Conservation (phyloP, 2,329 filamentous ascomycete genomes). For the Cladorrhinum sp. region DNA sequence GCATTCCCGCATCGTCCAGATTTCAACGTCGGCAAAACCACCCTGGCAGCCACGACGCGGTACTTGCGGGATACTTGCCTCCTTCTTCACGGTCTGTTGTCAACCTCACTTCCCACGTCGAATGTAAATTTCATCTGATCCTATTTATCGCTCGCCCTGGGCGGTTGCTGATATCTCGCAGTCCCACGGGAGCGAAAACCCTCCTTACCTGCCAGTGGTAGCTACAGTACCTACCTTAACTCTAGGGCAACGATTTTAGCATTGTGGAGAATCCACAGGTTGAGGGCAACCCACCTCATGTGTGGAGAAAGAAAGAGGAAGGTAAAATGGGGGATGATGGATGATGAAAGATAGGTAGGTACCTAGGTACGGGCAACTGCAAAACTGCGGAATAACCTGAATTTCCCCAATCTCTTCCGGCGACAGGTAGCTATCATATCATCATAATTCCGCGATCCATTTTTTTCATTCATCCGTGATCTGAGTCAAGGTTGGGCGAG, state of each 20-base stretch:
- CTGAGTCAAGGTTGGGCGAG: background rate
- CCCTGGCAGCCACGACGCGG: slow-evolving; percentile 22
- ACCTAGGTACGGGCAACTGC: too few relatives aligned
- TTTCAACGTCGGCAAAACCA: slow-evolving; percentile 25
- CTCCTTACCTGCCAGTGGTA: too few relatives aligned
- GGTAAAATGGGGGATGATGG: background rate
- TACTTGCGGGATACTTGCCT: slow-evolving; percentile 23
- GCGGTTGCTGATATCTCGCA: background rate
- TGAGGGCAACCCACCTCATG: background rate
- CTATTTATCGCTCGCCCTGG: background rate
- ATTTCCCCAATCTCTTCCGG: too few relatives aligned
- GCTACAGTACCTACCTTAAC: too few relatives aligned
- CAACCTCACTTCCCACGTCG: slow-evolving; percentile 20
- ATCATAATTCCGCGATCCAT: background rate
- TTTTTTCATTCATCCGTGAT: background rate
- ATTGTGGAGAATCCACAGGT: background rate
- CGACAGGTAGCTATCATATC: background rate
- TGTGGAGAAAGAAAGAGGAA: background rate
- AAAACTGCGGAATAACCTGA: too few relatives aligned
- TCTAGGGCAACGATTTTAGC: background rate
- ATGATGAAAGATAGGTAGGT: background rate
- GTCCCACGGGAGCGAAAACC: background rate
- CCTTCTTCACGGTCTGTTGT: slow-evolving; percentile 7
- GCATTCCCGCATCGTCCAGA: slow-evolving; percentile 24
- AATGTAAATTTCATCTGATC: background rate